Percentiles rank a stretch among this genome's conserved stretches.
Conservation (phyloP, 1,139 yeast species). For the Geotrichum carabidarum region DNA sequence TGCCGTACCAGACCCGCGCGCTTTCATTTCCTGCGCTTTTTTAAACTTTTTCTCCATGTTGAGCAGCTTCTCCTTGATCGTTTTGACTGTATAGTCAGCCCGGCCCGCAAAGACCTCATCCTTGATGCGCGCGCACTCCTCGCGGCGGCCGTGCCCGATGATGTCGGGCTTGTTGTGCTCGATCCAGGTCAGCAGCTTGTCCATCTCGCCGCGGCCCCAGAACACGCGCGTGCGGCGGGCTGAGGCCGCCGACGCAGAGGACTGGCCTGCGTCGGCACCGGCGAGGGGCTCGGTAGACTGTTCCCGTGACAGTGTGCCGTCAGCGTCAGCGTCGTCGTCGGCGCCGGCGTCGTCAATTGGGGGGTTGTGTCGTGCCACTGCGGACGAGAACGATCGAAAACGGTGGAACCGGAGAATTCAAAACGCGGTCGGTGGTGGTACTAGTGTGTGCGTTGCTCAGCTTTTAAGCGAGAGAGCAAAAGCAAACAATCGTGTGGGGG, state of each 20-base stretch:
- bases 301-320: no score
- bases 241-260: not conserved
- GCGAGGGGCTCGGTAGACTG: no score
- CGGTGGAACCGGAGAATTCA: no score
- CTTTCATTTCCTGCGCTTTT: conserved; percentile 13
- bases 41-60: conserved; percentile 18
- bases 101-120: conserved; percentile 15
- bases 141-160: conserved; percentile 19
- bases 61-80: conserved; percentile 18
- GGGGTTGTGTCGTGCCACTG: no score
- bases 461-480: no score
- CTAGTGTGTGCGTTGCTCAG: no score
- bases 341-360: no score
- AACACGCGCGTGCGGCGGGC: conserved; percentile 1
- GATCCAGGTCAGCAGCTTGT: conserved; percentile 18
- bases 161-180: conserved; percentile 17
- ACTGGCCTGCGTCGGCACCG: no score
- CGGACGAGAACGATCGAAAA: no score
- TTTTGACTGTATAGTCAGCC: conserved; percentile 15
- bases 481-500: no score
- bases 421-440: no score
- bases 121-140: conserved; percentile 19
- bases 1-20: not conserved
- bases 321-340: no score
- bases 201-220: conserved; percentile 17